A percentile compares a stretch with the other conserved stretches of the same genome.
Evolutionary conservation across 352 stramenopile genomes (phyloP).

Genomic region (Globisporangium apiculatum): DNA sequence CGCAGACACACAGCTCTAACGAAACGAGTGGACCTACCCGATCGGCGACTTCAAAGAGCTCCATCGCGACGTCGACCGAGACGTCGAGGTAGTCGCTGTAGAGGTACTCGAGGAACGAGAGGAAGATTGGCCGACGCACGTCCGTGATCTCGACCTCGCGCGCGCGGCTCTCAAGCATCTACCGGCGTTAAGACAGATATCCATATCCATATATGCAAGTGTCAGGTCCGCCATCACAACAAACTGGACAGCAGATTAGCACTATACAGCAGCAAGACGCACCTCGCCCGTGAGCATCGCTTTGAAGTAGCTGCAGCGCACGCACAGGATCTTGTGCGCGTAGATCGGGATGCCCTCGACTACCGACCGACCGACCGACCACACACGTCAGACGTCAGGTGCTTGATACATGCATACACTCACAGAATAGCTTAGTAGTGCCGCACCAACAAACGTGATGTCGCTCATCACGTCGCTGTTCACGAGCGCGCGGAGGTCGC

Average conservation of each 20-base stretch:
- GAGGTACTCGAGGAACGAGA: slow-evolving; percentile 93
- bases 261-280: background rate
- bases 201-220: too few relatives aligned
- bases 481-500: slow-evolving; percentile 64
- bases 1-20: too few relatives aligned
- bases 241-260: too few relatives aligned
- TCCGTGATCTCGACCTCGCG: slow-evolving; percentile 90
- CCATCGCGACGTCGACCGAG: slow-evolving; percentile 89
- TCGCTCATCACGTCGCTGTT: slow-evolving; percentile 87
- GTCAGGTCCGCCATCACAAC: background rate
- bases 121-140: slow-evolving; percentile 89
- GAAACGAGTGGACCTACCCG: slow-evolving; percentile 24
- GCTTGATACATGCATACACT: background rate
- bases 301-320: slow-evolving; percentile 93
- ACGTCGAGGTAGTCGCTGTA: slow-evolving; percentile 95
- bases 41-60: slow-evolving; percentile 92
- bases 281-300: slow-evolving; percentile 84
- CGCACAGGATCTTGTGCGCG: slow-evolving; percentile 89
- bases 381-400: too few relatives aligned
- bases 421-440: background rate
- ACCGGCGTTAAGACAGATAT: background rate
- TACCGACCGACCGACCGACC: slow-evolving; percentile 7
- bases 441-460: slow-evolving; percentile 79
- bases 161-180: slow-evolving; percentile 89
- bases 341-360: slow-evolving; percentile 86